Evolutionary conservation across 306 rosid genomes (phyloP).

Genomic region (Cucumis cinereus): DNA sequence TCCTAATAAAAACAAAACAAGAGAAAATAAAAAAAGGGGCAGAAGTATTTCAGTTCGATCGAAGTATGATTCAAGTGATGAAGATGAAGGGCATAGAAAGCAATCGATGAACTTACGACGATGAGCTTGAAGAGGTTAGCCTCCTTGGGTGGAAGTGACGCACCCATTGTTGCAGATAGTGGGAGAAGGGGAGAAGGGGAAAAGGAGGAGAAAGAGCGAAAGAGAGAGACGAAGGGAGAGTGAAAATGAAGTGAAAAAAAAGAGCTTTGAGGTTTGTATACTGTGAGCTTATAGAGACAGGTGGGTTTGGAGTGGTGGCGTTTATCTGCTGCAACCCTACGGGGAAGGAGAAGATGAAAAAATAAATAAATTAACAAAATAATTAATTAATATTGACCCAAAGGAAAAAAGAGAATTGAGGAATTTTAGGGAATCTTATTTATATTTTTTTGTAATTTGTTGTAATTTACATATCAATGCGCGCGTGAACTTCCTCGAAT

Average conservation of each 20-base stretch:
- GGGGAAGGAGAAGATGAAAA: slow-evolving; percentile 11
- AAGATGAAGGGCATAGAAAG: neutral
- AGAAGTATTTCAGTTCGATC: slow-evolving; percentile 8
- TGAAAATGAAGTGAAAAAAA: neutral
- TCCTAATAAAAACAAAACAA: neutral
- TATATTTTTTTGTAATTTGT: neutral
- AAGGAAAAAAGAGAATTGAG: neutral
- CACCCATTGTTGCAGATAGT: slow-evolving; percentile 56
- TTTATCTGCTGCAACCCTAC: slow-evolving; percentile 69
- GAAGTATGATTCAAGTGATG: slow-evolving; percentile 15
- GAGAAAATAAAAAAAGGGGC: neutral
- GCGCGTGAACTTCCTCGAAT: neutral
- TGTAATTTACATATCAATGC: neutral
- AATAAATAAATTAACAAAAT: no score
- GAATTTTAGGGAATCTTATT: neutral
- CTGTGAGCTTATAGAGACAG: slow-evolving; percentile 5
- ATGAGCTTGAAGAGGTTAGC: slow-evolving; percentile 98
- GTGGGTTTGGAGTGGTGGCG: slow-evolving; percentile 30
- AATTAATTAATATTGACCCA: neutral
- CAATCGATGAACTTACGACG: slow-evolving; percentile 64
- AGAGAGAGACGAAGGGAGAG: neutral
- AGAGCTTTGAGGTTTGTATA: neutral
- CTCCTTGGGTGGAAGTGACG: slow-evolving; percentile 82
- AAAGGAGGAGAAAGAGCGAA: neutral
- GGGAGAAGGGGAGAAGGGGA: neutral